Evolutionary conservation across 2,329 filamentous ascomycete genomes (phyloP).

Genomic region (Clarireedia monteithiana): DNA sequence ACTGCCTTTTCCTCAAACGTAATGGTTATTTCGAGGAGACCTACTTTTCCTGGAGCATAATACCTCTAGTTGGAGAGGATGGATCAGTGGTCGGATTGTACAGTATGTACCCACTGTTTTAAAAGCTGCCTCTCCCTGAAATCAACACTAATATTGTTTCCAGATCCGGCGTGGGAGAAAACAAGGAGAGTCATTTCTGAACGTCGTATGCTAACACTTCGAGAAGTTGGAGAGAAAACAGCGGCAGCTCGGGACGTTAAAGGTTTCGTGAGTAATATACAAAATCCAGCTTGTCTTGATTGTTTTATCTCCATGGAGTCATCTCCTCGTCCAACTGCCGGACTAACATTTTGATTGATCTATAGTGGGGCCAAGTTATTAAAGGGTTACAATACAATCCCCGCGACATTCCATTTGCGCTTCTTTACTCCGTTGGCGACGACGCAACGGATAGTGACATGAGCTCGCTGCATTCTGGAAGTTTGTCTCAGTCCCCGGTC

Average conservation of each 20-base stretch:
- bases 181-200: conserved; percentile 72
- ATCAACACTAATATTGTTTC: conserved; percentile 29
- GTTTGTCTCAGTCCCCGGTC: conserved; percentile 51
- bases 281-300: not conserved
- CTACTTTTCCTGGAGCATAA: conserved; percentile 63
- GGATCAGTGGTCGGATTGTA: conserved; percentile 66
- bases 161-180: conserved; percentile 68
- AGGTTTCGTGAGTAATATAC: conserved; percentile 39
- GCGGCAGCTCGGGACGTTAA: conserved; percentile 64
- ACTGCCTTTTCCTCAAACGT: conserved; percentile 64
- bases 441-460: conserved; percentile 63
- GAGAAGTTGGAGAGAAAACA: conserved; percentile 70
- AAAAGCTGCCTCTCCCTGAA: no score
- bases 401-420: conserved; percentile 64
- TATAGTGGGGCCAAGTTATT: conserved; percentile 58
- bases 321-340: not conserved
- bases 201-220: conserved; percentile 68
- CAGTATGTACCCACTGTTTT: not conserved
- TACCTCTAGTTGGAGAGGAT: conserved; percentile 67
- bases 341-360: not conserved
- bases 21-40: conserved; percentile 68
- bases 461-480: conserved; percentile 60
- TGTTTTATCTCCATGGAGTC: not conserved
- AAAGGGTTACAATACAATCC: conserved; percentile 61
- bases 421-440: conserved; percentile 69